Conservation (phyloP, 805 yeast genomes). For the Saccharomyces paradoxus region DNA sequence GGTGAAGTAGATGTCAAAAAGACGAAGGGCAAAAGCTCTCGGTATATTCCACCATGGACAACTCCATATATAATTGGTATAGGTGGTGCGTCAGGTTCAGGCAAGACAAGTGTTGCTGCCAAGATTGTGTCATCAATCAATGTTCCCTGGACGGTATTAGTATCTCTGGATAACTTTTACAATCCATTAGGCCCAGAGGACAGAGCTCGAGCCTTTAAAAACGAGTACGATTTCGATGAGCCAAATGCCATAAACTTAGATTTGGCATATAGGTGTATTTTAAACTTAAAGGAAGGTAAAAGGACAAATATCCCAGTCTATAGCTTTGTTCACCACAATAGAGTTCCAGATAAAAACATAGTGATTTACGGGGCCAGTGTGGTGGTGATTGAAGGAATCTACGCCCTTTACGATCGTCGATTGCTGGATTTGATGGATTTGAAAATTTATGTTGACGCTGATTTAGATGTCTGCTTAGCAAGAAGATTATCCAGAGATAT, state of each 20-base stretch:
- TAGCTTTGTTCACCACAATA: constrained; percentile 55
- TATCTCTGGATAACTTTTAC: constrained; percentile 89
- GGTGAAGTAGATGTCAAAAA: background rate
- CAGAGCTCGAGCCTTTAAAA: constrained; percentile 51
- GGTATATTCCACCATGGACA: constrained; percentile 78
- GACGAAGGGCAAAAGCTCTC: background rate
- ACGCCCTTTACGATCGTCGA: constrained; percentile 65
- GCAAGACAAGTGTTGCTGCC: constrained; percentile 87
- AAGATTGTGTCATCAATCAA: constrained; percentile 66
- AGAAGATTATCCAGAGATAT: constrained; percentile 84
- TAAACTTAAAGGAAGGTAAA: constrained; percentile 61
- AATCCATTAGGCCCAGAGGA: constrained; percentile 60
- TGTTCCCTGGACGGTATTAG: constrained; percentile 89
- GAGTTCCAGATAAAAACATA: constrained; percentile 55
- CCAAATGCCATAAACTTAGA: constrained; percentile 84
- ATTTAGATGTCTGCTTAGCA: constrained; percentile 84
- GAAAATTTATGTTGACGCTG: constrained; percentile 89
- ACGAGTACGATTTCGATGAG: constrained; percentile 77
- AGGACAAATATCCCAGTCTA: constrained; percentile 59
- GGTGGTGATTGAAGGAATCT: constrained; percentile 85
- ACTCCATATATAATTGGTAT: constrained; percentile 82
- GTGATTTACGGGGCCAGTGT: constrained; percentile 92
- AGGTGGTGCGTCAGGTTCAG: constrained; percentile 83
- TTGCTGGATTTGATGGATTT: constrained; percentile 71
- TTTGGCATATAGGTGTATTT: constrained; percentile 52